Evolutionary conservation across 352 stramenopile species (phyloP).

Genomic region (Pythium volutum): DNA sequence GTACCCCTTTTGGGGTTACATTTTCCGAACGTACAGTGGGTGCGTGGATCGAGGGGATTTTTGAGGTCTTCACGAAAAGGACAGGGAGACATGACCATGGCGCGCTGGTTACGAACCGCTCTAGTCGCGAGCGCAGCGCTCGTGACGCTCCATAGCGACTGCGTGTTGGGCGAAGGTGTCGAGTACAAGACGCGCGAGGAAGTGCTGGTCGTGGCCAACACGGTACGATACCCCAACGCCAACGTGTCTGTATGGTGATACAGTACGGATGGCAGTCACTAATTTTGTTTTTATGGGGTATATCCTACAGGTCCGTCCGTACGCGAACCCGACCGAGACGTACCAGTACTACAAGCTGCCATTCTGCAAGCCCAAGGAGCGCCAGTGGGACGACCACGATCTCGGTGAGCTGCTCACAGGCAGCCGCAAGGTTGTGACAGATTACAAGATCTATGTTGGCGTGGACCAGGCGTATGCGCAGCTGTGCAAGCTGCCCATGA

Average conservation of each 20-base stretch:
- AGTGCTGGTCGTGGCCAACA: conserved; percentile 70
- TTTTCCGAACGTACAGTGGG: conserved; percentile 1
- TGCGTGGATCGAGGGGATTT: not conserved
- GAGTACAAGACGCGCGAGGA: conserved; percentile 42
- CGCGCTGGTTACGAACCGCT: conserved; percentile 14
- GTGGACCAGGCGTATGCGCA: conserved; percentile 84
- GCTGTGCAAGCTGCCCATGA: conserved; percentile 88
- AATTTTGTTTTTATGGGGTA: not conserved
- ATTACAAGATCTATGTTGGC: conserved; percentile 82
- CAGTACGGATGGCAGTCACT: not conserved
- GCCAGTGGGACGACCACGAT: conserved; percentile 87
- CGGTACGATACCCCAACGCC: conserved; percentile 31
- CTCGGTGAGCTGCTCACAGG: conserved; percentile 95
- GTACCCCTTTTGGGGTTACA: not conserved
- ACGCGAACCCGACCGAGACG: conserved; percentile 97
- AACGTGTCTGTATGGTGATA: not conserved
- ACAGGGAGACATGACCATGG: conserved; percentile 7
- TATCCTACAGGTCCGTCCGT: conserved; percentile 76
- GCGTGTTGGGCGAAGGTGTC: conserved; percentile 7
- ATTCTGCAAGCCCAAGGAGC: conserved; percentile 90
- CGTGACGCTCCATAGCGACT: not conserved
- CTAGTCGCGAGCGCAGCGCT: conserved; percentile 10
- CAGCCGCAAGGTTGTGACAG: conserved; percentile 90
- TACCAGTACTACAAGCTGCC: conserved; percentile 99
- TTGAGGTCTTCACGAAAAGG: not conserved